These are phyloP conservation scores for Dispira parvispora DNA, from an alignment of 192 early-diverging fungal species.

Conservation along the genomic window DNA sequence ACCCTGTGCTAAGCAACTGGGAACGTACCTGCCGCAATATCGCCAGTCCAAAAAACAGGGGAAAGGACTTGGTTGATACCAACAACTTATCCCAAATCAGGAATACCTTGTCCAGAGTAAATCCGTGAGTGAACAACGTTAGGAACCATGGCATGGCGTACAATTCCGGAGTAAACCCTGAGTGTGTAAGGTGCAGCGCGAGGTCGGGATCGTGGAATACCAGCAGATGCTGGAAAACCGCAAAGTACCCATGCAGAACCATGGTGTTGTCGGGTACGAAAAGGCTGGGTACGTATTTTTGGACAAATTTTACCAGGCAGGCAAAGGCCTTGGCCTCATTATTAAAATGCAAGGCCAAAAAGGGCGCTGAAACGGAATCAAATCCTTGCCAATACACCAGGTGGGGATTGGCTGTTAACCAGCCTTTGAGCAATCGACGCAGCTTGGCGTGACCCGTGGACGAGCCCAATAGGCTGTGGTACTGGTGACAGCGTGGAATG, in stretches of 20 bases:
- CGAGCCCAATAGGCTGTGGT: constrained; percentile 42
- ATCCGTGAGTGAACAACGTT: constrained; percentile 69
- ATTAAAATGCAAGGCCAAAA: constrained; percentile 56
- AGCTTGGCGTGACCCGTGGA: constrained; percentile 41
- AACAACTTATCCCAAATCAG: constrained; percentile 65
- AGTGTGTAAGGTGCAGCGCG: constrained; percentile 36
- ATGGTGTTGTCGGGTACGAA: constrained; percentile 52
- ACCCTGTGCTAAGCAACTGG: constrained; percentile 40
- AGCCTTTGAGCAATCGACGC: constrained; percentile 38
- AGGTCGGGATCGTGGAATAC: constrained; percentile 61
- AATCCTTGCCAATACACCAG: constrained; percentile 74
- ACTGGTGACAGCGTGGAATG: constrained; percentile 50
- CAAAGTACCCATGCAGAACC: constrained; percentile 51
- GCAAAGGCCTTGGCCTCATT: constrained; percentile 55
- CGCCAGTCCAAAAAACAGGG: constrained; percentile 46
- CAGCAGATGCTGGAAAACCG: constrained; percentile 42
- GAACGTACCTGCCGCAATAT: constrained; percentile 53
- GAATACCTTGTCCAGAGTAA: constrained; percentile 64
- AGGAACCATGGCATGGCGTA: constrained; percentile 75
- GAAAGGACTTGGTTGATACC: constrained; percentile 41
- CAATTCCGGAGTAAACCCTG: constrained; percentile 49
- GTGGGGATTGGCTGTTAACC: constrained; percentile 37
- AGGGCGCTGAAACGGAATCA: constrained; percentile 58
- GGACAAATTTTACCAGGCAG: constrained; percentile 44
- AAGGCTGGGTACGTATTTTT: constrained; percentile 47